Conservation (phyloP, 495 filamentous ascomycete genomes). For the Lepraria neglecta region DNA sequence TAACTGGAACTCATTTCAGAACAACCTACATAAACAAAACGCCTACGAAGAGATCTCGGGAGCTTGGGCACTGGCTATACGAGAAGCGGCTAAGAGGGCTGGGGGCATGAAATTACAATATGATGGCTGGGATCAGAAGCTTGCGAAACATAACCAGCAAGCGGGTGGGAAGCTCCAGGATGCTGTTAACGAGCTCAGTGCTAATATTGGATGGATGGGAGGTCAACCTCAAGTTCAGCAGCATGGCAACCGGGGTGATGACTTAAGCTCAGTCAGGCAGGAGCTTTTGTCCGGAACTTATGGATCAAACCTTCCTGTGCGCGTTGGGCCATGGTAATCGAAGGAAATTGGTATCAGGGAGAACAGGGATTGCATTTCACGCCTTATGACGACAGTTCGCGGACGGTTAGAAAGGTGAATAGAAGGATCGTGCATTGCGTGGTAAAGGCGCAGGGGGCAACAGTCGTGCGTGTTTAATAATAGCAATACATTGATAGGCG, state of each 20-base stretch:
- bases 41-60: conserved; percentile 93
- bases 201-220: conserved; percentile 71
- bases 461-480: neutral
- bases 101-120: conserved; percentile 88
- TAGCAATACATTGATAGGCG: conserved; percentile 7
- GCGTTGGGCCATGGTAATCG: conserved; percentile 63
- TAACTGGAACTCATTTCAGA: conserved; percentile 74
- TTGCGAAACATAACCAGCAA: conserved; percentile 81
- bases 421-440: conserved; percentile 9
- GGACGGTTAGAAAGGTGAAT: neutral
- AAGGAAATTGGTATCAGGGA: neutral
- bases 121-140: conserved; percentile 85
- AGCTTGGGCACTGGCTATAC: conserved; percentile 89
- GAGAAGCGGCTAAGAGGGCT: conserved; percentile 82
- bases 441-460: neutral
- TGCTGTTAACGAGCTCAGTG: conserved; percentile 70
- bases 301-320: conserved; percentile 60
- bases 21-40: conserved; percentile 86
- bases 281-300: conserved; percentile 76
- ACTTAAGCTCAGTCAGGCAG: conserved; percentile 64
- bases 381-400: neutral
- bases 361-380: neutral
- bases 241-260: conserved; percentile 38
- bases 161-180: conserved; percentile 76
- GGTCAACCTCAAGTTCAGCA: conserved; percentile 43